phyloP scores from a whole-genome alignment of 495 filamentous ascomycete genomes.

The Cercophora newfieldiana region DNA sequence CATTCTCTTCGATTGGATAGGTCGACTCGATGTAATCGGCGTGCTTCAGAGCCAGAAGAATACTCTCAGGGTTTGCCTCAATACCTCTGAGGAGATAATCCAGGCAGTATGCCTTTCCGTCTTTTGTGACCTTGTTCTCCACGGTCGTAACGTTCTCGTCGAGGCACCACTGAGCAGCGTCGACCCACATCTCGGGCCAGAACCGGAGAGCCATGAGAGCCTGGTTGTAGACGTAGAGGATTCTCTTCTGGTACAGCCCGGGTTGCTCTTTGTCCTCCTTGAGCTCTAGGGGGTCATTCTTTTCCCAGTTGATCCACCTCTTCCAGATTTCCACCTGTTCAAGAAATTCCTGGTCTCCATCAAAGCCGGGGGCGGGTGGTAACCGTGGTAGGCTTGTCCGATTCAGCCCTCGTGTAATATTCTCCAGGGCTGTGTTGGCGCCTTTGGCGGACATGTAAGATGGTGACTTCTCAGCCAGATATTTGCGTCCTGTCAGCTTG shows the following conservation, averaged over 20 bases:
- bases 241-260: constrained; percentile 67
- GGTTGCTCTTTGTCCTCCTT: constrained; percentile 81
- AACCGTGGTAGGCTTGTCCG: constrained; percentile 77
- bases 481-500: constrained; percentile 87
- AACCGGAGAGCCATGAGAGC: constrained; percentile 91
- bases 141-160: constrained; percentile 61
- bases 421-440: constrained; percentile 77
- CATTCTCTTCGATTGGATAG: constrained; percentile 64
- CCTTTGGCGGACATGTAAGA: constrained; percentile 91
- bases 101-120: constrained; percentile 62
- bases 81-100: constrained; percentile 78
- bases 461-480: constrained; percentile 85
- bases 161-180: constrained; percentile 91
- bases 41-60: constrained; percentile 81
- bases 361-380: constrained; percentile 81
- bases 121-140: constrained; percentile 59
- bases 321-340: constrained; percentile 91
- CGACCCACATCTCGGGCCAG: constrained; percentile 93
- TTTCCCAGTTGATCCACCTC: constrained; percentile 92
- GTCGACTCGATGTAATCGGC: constrained; percentile 83
- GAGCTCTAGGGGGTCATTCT: constrained; percentile 82
- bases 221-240: constrained; percentile 90
- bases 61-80: constrained; percentile 89
- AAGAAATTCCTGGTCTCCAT: constrained; percentile 81
- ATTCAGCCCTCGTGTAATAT: constrained; percentile 74